Base-by-base conservation (phyloP, 202 grass and related monocot genomes). In the Zizania palustris region DNA sequence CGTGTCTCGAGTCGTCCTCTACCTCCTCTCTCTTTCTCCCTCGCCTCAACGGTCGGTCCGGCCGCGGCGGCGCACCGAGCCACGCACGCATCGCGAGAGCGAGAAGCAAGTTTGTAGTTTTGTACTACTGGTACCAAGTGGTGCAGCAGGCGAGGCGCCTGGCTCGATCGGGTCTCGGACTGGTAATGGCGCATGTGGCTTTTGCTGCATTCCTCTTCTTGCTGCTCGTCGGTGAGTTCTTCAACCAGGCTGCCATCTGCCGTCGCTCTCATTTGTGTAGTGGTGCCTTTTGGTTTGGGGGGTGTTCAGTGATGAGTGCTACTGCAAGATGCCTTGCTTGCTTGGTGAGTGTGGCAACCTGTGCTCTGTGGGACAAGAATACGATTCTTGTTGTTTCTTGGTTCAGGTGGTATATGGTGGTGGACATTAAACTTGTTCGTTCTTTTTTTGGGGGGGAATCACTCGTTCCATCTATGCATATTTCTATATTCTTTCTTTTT, bases 261-360 rank as follows among this genome's bases (percentile, higher is more conserved):
- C 10, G 11, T 69, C 65, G 14, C 19, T 48, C 58, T 63, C 74
- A 36, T 80, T 80, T 88, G 33, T 66, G 28, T 56, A 10, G 14
- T 14, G 44, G 0, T 41, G 8, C 33, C 40, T 35, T 81, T 65
- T 48, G 11, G 35, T n/a, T n/a, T n/a, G 78, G 63, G 37, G 85
- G 83, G 85, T 55, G 78, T 4, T 4, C 40, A 39, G 9, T 19
- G 36, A 55, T 58, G 46, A 9, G 68, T 73, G 35, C 39, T 62
- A 45, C 16, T 9, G 43, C 6, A 35, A 60, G 87, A 91, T 91
- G 73, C 85, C 75, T 89, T 94, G 63, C 91, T 81, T 91, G 45
- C 43, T 46, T 44, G 16, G 39, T 18, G 58, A 61, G 42, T 35
- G 14, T 63, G 37, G 6, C 71, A 33, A 44, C 1, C 13, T 20